Evolutionary conservation across 345 rosid genomes (phyloP), one percentile per base, ranked within the genome.

Genomic region (Salix arbutifolia): DNA sequence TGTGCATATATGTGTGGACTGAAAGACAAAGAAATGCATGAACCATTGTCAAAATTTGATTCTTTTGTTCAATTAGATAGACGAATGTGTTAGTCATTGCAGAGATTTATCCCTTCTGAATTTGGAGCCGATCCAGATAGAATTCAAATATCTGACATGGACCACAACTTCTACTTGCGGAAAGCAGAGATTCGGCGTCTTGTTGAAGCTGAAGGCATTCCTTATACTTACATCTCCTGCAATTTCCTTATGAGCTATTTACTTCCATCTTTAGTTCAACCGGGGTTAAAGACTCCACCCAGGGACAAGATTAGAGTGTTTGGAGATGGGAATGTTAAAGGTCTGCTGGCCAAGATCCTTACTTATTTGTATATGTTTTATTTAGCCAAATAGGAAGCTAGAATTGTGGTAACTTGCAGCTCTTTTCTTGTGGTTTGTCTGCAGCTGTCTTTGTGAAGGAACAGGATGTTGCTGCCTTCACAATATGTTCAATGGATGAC

Each of bases 31-130:
- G 1, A 37, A 65, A 65, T 25, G 69, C 69, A 17, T 2, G 69
- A 26, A 18, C 37, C 53, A 11, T 7, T 18, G 28, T 64, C 26
- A 10, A 26, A 25, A 68, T 18, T 8, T 73, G 69, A 4, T 73
- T 50, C 60, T 31, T 26, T 21, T 46, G 35, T 23, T 28, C 56
- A 61, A 48, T 67, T 48, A 23, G 16, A 74, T 52, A 69, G 58
- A 18, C 52, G 73, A 17, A 23, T 46, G 7, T 11, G 58, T 77
- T 25, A 65, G 65, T 69, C 40, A 44, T 81, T 85, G 72, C 84
- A 94, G 98, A 91, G 90, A 84, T 94, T 94, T 81, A 82, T 94
- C 62, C 98, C 97, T 61, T 90, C 97, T 1, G 96, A 94, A 64
- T 94, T 90, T 74, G 98, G 98, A 77, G 85, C 87, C 40, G 88